phyloP scores from a whole-genome alignment of 2,329 filamentous ascomycete genomes.

The Catunica adiposa region DNA sequence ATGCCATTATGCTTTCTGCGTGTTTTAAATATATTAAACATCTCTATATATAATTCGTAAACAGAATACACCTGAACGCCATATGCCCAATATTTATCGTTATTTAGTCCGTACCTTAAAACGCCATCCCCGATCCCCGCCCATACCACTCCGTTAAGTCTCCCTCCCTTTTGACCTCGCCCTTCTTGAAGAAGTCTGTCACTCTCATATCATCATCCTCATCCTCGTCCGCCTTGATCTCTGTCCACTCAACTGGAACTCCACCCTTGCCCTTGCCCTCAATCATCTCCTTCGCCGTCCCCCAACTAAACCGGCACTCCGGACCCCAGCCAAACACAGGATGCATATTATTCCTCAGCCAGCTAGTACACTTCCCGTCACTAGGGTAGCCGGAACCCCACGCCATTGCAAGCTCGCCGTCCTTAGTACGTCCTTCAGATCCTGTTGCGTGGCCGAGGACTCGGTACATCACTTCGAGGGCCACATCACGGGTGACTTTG shows the following conservation, averaged over 20 bases:
- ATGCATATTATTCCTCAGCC: constrained; percentile 78
- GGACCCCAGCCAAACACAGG: constrained; percentile 88
- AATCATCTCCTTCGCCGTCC: constrained; percentile 82
- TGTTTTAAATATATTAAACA: background rate
- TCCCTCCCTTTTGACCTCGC: constrained; percentile 29
- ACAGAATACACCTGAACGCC: constrained; percentile 1
- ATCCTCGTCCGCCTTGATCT: constrained; percentile 47
- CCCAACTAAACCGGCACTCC: constrained; percentile 92
- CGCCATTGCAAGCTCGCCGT: constrained; percentile 21
- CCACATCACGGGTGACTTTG: constrained; percentile 86
- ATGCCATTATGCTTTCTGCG: background rate
- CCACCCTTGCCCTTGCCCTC: constrained; percentile 46
- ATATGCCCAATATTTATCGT: background rate
- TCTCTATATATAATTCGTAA: background rate
- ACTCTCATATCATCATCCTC: constrained; percentile 49
- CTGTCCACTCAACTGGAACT: constrained; percentile 71
- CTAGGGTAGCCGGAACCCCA: constrained; percentile 95
- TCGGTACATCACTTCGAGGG: constrained; percentile 63
- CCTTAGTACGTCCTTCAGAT: constrained; percentile 20
- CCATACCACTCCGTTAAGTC: constrained; percentile 77
- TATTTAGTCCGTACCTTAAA: constrained; percentile 2
- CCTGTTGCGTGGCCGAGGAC: constrained; percentile 19
- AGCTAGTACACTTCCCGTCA: constrained; percentile 61
- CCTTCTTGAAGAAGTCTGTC: constrained; percentile 55
- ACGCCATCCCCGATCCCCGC: constrained; percentile 34